Evolutionary conservation across 2,329 filamentous ascomycete species (phyloP).

Genomic region (Calonectria leucothoes): DNA sequence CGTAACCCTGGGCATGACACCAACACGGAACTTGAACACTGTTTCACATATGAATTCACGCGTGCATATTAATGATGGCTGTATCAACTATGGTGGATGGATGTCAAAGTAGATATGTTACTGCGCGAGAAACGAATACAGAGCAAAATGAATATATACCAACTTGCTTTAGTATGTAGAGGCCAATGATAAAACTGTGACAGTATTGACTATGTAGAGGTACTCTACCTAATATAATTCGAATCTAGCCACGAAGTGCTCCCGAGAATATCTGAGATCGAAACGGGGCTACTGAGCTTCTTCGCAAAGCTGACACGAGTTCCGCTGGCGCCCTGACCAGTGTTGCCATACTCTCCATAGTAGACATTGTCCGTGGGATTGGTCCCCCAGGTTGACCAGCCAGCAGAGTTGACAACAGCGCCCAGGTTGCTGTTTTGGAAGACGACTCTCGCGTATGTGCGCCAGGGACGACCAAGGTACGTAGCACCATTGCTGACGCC

Average conservation of each 20-base stretch:
- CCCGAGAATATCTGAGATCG: conserved; percentile 20
- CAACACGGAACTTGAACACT: too few species aligned
- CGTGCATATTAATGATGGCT: too few species aligned
- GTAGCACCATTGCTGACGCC: conserved; percentile 46
- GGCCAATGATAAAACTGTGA: too few species aligned
- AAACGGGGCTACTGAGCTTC: conserved; percentile 39
- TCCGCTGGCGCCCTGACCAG: conserved; percentile 65
- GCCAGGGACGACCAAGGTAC: conserved; percentile 61
- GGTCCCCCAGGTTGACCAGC: conserved; percentile 67
- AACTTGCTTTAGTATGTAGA: too few species aligned
- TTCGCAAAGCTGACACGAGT: conserved; percentile 59
- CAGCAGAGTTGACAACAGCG: conserved; percentile 50
- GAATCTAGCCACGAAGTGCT: conserved; percentile 30
- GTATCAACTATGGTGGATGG: too few species aligned
- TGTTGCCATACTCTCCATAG: conserved; percentile 70
- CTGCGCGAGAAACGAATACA: too few species aligned
- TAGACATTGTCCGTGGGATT: conserved; percentile 62
- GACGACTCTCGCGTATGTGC: conserved; percentile 57
- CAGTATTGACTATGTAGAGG: too few species aligned
- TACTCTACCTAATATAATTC: conserved; percentile 11
- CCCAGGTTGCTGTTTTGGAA: conserved; percentile 62
- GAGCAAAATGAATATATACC: too few species aligned
- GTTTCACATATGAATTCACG: too few species aligned
- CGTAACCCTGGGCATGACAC: too few species aligned
- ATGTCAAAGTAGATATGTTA: too few species aligned